Percentiles rank a stretch among this genome's conserved stretches.
These are phyloP conservation scores for Leucocoprinus sp. DNA, from an alignment of 768 basidiomycete species.

Conservation along the genomic window DNA sequence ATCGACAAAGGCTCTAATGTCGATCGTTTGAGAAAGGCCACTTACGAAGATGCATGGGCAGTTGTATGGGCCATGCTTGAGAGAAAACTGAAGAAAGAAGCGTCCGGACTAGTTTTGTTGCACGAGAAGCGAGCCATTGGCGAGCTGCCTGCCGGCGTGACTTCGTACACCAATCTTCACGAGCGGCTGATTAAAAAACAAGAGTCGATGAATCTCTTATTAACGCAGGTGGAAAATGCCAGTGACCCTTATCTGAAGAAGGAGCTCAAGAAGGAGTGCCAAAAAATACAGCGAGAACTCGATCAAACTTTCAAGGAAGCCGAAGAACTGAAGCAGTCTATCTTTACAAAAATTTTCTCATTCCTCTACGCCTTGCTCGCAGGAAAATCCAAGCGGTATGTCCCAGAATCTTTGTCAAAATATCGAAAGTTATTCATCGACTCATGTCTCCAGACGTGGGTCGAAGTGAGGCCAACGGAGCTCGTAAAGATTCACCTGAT, in stretches of 20 bases:
- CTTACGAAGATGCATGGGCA: slow-evolving; percentile 18
- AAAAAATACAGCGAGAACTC: slow-evolving; percentile 12
- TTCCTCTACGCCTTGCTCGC: not conserved
- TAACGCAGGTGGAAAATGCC: slow-evolving; percentile 3
- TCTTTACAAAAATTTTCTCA: not conserved
- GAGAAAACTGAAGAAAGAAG: not conserved
- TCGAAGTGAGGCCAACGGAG: no score
- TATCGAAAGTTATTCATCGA: no score
- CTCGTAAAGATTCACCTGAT: no score
- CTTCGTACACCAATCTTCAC: slow-evolving; percentile 17
- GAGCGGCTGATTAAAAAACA: slow-evolving; percentile 20
- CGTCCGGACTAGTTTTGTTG: slow-evolving; percentile 14
- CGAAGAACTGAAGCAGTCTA: slow-evolving; percentile 2
- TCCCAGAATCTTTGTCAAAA: no score
- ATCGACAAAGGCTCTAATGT: slow-evolving; percentile 31
- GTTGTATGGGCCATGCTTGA: slow-evolving; percentile 17
- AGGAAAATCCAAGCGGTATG: not conserved
- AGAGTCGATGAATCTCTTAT: not conserved
- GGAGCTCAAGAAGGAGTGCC: slow-evolving; percentile 1
- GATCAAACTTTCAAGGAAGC: slow-evolving; percentile 14
- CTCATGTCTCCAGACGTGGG: no score
- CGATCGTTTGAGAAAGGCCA: slow-evolving; percentile 17
- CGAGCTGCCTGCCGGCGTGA: slow-evolving; percentile 19
- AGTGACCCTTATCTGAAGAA: not conserved
- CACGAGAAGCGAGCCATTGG: slow-evolving; percentile 19